These are phyloP conservation scores for Dryas drummondii DNA, from an alignment of 306 rosid genomes.

Conservation along the genomic window DNA sequence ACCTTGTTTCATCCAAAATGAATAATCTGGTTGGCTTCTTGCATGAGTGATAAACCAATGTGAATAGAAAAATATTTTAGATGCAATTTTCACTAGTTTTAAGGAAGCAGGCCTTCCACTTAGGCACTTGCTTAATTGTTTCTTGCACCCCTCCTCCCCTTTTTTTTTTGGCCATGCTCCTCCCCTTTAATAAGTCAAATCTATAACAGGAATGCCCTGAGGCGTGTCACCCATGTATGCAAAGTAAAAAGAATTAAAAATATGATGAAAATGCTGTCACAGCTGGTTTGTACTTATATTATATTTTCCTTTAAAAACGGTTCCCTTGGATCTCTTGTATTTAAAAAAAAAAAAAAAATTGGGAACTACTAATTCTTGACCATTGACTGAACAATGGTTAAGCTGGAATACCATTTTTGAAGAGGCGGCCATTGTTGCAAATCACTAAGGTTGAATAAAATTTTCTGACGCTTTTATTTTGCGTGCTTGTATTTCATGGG, in stretches of 20 bases:
- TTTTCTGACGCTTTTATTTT: neutral
- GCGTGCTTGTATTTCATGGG: neutral
- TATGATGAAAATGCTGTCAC: neutral
- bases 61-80: neutral
- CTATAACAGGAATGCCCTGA: neutral
- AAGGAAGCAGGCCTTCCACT: neutral
- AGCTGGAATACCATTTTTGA: neutral
- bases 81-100: neutral
- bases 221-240: neutral
- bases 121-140: neutral
- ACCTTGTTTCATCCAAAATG: neutral
- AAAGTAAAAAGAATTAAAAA: neutral
- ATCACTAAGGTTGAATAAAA: neutral
- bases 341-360: neutral
- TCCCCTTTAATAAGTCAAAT: neutral
- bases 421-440: neutral
- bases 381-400: neutral
- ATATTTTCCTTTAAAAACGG: neutral
- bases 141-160: neutral
- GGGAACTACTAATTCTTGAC: conserved; percentile 3
- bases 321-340: neutral
- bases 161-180: too few relatives aligned
- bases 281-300: neutral
- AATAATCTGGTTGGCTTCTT: neutral
- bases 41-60: neutral